These are phyloP conservation scores for Aspergillus candidus DNA, from an alignment of 2,329 filamentous ascomycete species.

Conservation along the genomic window DNA sequence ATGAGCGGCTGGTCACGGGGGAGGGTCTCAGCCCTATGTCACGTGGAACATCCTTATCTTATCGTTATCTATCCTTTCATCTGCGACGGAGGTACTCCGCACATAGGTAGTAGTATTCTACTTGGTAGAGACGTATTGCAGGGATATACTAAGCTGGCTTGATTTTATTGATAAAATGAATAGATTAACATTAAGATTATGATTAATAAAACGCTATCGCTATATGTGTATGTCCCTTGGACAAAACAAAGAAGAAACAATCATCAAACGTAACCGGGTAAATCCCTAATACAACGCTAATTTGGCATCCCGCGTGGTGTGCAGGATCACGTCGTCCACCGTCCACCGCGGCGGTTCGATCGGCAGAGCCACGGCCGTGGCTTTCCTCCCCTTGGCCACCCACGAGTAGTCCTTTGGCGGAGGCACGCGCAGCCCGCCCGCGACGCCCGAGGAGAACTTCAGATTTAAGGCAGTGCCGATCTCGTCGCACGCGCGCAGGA, in stretches of 20 bases:
- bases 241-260: neutral
- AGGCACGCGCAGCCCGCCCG: slow-evolving; percentile 67
- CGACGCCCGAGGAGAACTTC: slow-evolving; percentile 87
- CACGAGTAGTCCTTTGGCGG: slow-evolving; percentile 41
- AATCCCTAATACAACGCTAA: slow-evolving; percentile 52
- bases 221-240: neutral
- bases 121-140: too few species aligned
- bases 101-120: too few species aligned
- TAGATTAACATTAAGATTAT: slow-evolving; percentile 6
- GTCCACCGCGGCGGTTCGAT: slow-evolving; percentile 68
- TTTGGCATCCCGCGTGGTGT: slow-evolving; percentile 67
- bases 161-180: slow-evolving; percentile 1
- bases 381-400: slow-evolving; percentile 23
- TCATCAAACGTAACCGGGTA: neutral
- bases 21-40: slow-evolving; percentile 36
- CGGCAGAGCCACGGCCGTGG: slow-evolving; percentile 29
- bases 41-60: slow-evolving; percentile 17
- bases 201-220: neutral
- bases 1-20: slow-evolving; percentile 29
- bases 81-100: too few species aligned
- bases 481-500: slow-evolving; percentile 85
- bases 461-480: slow-evolving; percentile 81
- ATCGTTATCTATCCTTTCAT: neutral
- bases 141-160: too few species aligned
- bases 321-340: slow-evolving; percentile 64